Base-by-base conservation (phyloP, 495 filamentous ascomycete genomes). In the Aspergillus avenaceus region DNA sequence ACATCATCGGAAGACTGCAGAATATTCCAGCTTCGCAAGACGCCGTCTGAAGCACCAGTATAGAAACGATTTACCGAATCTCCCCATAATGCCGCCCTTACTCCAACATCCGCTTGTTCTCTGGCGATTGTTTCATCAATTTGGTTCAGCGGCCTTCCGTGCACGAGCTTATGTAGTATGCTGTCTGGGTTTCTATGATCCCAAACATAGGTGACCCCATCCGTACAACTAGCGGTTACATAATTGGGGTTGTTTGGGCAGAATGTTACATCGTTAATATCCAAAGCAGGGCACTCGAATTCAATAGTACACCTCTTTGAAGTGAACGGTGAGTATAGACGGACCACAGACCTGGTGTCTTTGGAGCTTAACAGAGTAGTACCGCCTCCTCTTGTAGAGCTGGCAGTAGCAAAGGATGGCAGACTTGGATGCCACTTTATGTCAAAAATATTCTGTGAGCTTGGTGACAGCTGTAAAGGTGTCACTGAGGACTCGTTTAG, bases 1-100 rank as follows among this genome's bases (percentile, higher is more conserved):
- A 73, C 79, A 60, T 84, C 73, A 28, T 80, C 75, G 0, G 73
- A 58, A 3, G 84, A 75, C 18, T 77, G 77, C 37, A 74, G 74
- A 18, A 95, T 74, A 60, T 97, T 83, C 93, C 93, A 98, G 16
- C 83, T 77, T 47, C 90, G 96, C 6, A 98, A 74, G 0, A 86
- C 72, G 1, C 93, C 92, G 60, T 98, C 93, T 0, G 90, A 93
- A 3, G 85, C 85, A 2, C 91, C 93, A n/a, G 88, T 95, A 58
- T 91, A 96, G 38, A 97, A 80, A 0, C 86, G 74, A 42, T 87
- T 81, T 5, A 75, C 67, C 0, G 76, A 77, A 3, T 76, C 73
- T 2, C 86, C 91, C 92, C 92, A 98, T 1, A 87, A 70, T 1
- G 82, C 81, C 52, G 93, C 85, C 28, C 86, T 85, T 4, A 96